Evolutionary conservation across 352 stramenopile genomes (phyloP), one percentile per base, ranked within the genome.

Genomic region (Pythium angustatum): DNA sequence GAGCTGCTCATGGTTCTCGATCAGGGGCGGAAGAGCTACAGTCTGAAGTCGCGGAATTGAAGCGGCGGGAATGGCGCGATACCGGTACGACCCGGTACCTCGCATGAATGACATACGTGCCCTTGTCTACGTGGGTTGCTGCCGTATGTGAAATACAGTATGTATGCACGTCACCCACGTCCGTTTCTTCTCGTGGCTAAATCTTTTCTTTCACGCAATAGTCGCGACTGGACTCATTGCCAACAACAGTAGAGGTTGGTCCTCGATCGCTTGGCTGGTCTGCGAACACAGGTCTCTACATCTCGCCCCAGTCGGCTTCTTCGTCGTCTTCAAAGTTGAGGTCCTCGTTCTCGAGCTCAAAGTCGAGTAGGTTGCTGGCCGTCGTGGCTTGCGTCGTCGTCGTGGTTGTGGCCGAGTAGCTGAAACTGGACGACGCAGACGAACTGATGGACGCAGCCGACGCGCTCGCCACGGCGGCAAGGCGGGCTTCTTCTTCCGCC

Each of bases 241-340:
- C n/a, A n/a, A n/a, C n/a, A n/a, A n/a, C n/a, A n/a, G n/a, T n/a
- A n/a, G n/a, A n/a, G n/a, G n/a, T n/a, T n/a, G n/a, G n/a, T n/a
- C n/a, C n/a, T n/a, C n/a, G n/a, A n/a, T n/a, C n/a, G n/a, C n/a
- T n/a, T n/a, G n/a, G n/a, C n/a, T n/a, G n/a, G n/a, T n/a, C n/a
- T n/a, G n/a, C n/a, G n/a, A n/a, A n/a, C n/a, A n/a, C n/a, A 21
- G 38, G 22, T 6, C 38, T 41, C 52, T 84, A 93, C 85, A 93
- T 93, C 59, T 93, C 85, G 24, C 85, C 85, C 85, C 85, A 93
- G 62, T 93, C 85, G 34, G 79, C 81, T 47, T 93, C 84, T 55
- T 93, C 84, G 34, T 93, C 83, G 51, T 93, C 84, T 45, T 91
- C 81, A 62, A 91, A 91, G 41, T 88, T 71, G 41, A 91, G 76